Evolutionary conservation across 305 asterid species (phyloP).

Genomic region (Fraxinus floribunda): DNA sequence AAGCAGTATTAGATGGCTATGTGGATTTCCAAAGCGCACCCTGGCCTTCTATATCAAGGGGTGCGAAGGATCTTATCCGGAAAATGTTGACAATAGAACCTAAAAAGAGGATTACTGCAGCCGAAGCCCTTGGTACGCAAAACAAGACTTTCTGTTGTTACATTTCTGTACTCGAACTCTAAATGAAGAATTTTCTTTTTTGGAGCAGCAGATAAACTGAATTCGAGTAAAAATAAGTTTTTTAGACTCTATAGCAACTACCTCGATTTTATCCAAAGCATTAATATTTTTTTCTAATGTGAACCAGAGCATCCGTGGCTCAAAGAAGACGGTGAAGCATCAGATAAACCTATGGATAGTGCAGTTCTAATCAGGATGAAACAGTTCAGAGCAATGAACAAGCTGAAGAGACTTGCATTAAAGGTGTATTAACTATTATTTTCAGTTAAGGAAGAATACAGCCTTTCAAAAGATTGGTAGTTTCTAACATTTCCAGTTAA

Average conservation of each 20-base stretch:
- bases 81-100: conserved; percentile 75
- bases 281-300: conserved; percentile 1
- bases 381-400: conserved; percentile 93
- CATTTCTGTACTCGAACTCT: not conserved
- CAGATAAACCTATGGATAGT: conserved; percentile 77
- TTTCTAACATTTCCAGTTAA: too few species aligned
- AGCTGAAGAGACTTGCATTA: conserved; percentile 82
- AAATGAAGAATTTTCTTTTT: not conserved
- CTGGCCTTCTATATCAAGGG: conserved; percentile 78
- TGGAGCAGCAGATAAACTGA: not conserved
- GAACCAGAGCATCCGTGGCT: conserved; percentile 91
- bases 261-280: not conserved
- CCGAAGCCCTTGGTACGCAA: conserved; percentile 66
- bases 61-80: conserved; percentile 79
- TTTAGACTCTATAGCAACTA: not conserved
- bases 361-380: conserved; percentile 82
- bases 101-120: conserved; percentile 65
- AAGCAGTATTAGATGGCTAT: conserved; percentile 55
- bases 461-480: not conserved
- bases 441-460: not conserved
- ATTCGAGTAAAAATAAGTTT: not conserved
- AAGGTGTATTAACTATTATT: conserved; percentile 44
- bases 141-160: not conserved
- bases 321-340: conserved; percentile 86
- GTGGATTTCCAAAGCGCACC: conserved; percentile 63